Percentiles rank a stretch among this genome's conserved stretches.
phyloP scores from a whole-genome alignment of 371 early-diverging fungal genomes.

The Actinomucor elegans region DNA sequence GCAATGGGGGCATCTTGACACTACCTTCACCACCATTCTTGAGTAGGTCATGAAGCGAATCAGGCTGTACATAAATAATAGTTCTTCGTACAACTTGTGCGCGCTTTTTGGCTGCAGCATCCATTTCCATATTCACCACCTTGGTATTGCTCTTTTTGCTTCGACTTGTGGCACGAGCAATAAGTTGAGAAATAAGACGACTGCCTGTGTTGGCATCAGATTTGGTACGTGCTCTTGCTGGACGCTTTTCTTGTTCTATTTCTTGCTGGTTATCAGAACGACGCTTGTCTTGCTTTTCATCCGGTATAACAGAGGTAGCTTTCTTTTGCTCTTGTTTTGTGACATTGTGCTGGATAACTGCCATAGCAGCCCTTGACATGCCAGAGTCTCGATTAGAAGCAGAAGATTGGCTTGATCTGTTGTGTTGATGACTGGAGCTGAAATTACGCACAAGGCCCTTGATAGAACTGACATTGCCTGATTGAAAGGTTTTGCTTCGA shows the following conservation, averaged over 20 bases:
- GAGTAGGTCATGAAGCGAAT: constrained; percentile 24
- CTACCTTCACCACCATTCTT: constrained; percentile 9
- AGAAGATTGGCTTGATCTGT: background rate
- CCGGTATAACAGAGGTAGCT: background rate
- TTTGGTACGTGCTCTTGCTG: background rate
- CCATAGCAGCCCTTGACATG: constrained; percentile 32
- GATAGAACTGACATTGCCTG: constrained; percentile 4
- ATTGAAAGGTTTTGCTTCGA: constrained; percentile 12
- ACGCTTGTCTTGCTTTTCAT: background rate
- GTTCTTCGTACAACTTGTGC: constrained; percentile 41
- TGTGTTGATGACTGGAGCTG: constrained; percentile 6
- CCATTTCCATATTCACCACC: constrained; percentile 22
- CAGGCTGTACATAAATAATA: constrained; percentile 51
- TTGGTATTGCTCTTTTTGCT: constrained; percentile 14
- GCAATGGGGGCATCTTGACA: background rate
- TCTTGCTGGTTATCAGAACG: background rate
- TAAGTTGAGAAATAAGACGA: constrained; percentile 15
- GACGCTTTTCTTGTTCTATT: background rate
- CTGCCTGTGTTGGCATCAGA: constrained; percentile 5
- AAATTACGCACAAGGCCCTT: constrained; percentile 23
- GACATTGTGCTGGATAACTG: constrained; percentile 24
- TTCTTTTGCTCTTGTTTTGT: constrained; percentile 11
- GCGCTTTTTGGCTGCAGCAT: constrained; percentile 5
- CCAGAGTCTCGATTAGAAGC: background rate
- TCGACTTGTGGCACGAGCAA: constrained; percentile 13